These are phyloP conservation scores for Microbotryum lychnidis-dioicae DNA, from an alignment of 1,284 basidiomycete genomes.

Conservation along the genomic window DNA sequence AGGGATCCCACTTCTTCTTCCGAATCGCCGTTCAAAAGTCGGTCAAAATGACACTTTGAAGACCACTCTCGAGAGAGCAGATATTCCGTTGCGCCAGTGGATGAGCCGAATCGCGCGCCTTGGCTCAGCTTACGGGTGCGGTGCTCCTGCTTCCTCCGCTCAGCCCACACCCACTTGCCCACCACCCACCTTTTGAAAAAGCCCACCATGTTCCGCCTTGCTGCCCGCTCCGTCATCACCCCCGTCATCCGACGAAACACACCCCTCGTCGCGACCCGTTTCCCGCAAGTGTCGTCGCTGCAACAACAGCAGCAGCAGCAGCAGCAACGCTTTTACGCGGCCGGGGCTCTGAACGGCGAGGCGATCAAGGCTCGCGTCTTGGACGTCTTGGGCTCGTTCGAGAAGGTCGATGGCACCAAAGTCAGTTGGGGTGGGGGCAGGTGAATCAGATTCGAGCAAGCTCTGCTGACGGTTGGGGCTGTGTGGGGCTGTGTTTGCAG, in stretches of 20 bases:
- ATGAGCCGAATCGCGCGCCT: too few species aligned
- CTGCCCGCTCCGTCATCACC: slow-evolving; percentile 18
- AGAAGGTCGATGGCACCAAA: slow-evolving; percentile 83
- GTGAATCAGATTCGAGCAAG: too few species aligned
- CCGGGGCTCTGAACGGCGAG: slow-evolving; percentile 63
- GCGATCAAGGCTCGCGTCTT: slow-evolving; percentile 74
- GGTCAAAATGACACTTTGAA: too few species aligned
- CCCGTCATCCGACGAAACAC: slow-evolving; percentile 9
- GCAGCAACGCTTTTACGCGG: slow-evolving; percentile 55
- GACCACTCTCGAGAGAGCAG: neutral
- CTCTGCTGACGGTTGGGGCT: slow-evolving; percentile 1
- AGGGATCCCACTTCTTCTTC: neutral
- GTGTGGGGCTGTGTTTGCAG: too few species aligned
- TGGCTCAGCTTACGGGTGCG: too few species aligned
- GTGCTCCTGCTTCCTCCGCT: too few species aligned
- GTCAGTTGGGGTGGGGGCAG: slow-evolving; percentile 45
- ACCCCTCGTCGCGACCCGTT: slow-evolving; percentile 11
- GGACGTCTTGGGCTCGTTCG: slow-evolving; percentile 86
- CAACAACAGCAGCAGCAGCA: neutral
- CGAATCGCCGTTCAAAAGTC: too few species aligned
- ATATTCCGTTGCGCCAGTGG: too few species aligned
- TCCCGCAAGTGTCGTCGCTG: slow-evolving; percentile 3
- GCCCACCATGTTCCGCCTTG: slow-evolving; percentile 24
- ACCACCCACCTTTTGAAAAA: too few species aligned
- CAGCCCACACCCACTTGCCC: too few species aligned